phyloP scores from a whole-genome alignment of 73 alveolate species.

The Paraurostyla sp. region DNA sequence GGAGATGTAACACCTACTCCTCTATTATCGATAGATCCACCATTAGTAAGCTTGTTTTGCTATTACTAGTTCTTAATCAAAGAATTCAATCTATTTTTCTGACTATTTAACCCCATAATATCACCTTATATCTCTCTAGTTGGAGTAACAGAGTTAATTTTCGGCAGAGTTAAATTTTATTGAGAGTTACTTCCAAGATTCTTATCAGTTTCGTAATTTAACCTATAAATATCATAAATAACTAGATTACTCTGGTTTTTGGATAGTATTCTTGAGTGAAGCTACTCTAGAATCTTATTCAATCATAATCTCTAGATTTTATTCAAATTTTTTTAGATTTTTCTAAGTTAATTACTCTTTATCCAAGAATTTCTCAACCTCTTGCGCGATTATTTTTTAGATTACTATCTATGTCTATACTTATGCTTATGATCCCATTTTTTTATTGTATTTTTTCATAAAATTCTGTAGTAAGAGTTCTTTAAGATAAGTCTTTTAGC shows the following conservation, averaged over 20 bases:
- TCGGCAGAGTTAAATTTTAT: not conserved
- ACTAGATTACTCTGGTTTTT: not conserved
- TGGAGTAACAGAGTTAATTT: not conserved
- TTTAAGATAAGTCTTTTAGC: constrained; percentile 4
- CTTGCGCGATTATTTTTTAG: not conserved
- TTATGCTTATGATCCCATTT: not conserved
- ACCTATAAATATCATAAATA: not conserved
- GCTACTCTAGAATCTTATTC: not conserved
- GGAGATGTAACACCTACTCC: not conserved
- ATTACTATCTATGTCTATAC: not conserved
- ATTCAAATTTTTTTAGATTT: constrained; percentile 36
- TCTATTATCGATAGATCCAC: not conserved
- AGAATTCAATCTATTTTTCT: not conserved
- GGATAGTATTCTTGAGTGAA: not conserved
- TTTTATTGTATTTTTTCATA: constrained; percentile 6
- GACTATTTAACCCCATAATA: not conserved
- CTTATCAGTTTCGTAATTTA: not conserved
- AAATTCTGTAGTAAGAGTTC: constrained; percentile 31
- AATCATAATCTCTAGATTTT: not conserved
- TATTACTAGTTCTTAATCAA: not conserved
- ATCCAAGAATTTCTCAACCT: constrained; percentile 28
- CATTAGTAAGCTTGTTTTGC: not conserved
- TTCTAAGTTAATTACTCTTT: constrained; percentile 35
- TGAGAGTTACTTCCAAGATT: not conserved
- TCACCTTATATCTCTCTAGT: not conserved